These are phyloP conservation scores for Thielaviopsis ethacetica DNA, from an alignment of 2,329 filamentous ascomycete genomes.

Conservation along the genomic window DNA sequence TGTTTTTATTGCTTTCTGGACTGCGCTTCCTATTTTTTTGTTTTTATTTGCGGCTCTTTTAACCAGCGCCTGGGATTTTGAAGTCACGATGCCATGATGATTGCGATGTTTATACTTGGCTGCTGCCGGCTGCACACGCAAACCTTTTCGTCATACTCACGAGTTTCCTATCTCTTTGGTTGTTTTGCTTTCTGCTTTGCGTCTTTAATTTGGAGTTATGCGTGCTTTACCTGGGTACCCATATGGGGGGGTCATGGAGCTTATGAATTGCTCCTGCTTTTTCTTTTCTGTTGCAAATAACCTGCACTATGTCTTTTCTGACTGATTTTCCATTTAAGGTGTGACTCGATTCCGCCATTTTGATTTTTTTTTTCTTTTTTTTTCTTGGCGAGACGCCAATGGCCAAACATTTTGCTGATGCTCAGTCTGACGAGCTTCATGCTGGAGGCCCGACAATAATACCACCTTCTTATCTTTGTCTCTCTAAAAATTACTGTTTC, in stretches of 20 bases:
- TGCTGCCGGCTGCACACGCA: not conserved
- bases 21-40: not conserved
- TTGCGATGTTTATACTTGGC: not conserved
- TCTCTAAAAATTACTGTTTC: not conserved
- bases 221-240: not conserved
- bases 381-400: not conserved
- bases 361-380: not conserved
- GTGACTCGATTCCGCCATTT: not conserved
- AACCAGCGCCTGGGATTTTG: not conserved
- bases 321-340: not conserved
- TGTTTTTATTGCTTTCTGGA: not conserved
- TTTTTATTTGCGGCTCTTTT: not conserved
- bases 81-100: not conserved
- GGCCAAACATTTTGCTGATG: not conserved
- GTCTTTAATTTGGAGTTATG: not conserved
- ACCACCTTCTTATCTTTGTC: not conserved
- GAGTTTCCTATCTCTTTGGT: not conserved
- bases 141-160: not conserved
- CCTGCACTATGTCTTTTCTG: not conserved
- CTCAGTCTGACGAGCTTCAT: not conserved
- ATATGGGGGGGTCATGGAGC: not conserved
- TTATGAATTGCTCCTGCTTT: not conserved
- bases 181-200: not conserved
- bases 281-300: not conserved
- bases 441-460: not conserved